phyloP scores from a whole-genome alignment of 208 protist genomes.

The Trypanosoma brucei region DNA sequence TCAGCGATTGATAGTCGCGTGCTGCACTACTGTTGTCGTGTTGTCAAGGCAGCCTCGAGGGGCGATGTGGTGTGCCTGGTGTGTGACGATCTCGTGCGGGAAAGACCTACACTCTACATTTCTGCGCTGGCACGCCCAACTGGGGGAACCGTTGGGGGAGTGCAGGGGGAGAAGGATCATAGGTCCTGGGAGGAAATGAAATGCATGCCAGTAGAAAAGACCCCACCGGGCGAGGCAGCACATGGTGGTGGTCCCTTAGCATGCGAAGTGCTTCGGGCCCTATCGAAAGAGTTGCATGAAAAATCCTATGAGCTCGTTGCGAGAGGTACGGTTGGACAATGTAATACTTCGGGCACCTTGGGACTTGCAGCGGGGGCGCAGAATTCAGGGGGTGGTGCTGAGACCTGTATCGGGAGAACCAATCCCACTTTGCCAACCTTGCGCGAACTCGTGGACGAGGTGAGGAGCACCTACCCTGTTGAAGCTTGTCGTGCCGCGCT shows the following conservation, averaged over 20 bases:
- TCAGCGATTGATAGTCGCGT: constrained; percentile 13
- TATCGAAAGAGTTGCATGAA: no score
- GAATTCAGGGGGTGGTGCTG: neutral
- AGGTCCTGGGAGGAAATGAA: constrained; percentile 19
- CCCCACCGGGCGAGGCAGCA: no score
- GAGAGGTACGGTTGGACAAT: no score
- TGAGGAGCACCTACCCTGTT: constrained; percentile 7
- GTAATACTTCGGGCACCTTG: no score
- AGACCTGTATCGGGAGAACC: neutral
- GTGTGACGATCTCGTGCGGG: constrained; percentile 16
- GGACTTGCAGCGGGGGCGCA: neutral
- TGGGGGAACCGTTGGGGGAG: neutral
- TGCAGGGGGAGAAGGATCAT: neutral
- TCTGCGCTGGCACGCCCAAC: constrained; percentile 4
- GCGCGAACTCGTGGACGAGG: constrained; percentile 7
- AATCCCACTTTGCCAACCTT: neutral
- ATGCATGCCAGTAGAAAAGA: neutral
- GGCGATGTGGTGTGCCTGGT: constrained; percentile 21
- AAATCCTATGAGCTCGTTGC: no score
- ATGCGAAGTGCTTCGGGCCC: no score
- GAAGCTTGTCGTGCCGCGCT: constrained; percentile 21
- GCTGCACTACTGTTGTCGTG: constrained; percentile 29
- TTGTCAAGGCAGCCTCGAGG: constrained; percentile 36
- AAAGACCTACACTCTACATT: constrained; percentile 14
- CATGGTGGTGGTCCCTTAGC: no score